Conservation (phyloP, 2,329 filamentous ascomycete genomes). For the Botryotinia convoluta region DNA sequence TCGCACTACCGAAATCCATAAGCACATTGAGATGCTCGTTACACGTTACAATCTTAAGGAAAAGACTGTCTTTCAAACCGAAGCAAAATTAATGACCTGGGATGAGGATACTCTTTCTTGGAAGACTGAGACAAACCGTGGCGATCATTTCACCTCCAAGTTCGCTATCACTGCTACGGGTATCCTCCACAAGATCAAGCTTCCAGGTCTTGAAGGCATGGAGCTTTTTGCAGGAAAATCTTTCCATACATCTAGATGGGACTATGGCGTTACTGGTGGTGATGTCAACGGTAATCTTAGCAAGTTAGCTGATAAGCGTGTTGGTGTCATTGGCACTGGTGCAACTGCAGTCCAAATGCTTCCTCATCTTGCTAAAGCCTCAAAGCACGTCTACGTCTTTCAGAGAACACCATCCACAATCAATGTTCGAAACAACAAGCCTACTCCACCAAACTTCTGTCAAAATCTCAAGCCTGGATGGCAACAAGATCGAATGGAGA, state of each 20-base stretch:
- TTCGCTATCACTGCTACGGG: slow-evolving; percentile 58
- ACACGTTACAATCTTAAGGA: slow-evolving; percentile 53
- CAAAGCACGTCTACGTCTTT: slow-evolving; percentile 51
- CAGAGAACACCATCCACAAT: slow-evolving; percentile 61
- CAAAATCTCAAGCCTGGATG: slow-evolving; percentile 23
- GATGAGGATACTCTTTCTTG: slow-evolving; percentile 51
- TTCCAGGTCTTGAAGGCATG: slow-evolving; percentile 48
- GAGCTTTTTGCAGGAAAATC: slow-evolving; percentile 45
- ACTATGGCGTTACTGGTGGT: slow-evolving; percentile 49
- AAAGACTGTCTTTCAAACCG: slow-evolving; percentile 57
- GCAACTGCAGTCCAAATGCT: slow-evolving; percentile 59
- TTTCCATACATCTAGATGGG: slow-evolving; percentile 57
- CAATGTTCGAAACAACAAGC: slow-evolving; percentile 50
- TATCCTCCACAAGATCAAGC: slow-evolving; percentile 56
- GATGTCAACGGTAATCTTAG: slow-evolving; percentile 14
- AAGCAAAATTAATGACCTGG: slow-evolving; percentile 53
- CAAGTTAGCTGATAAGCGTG: slow-evolving; percentile 50
- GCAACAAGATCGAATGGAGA: slow-evolving; percentile 20
- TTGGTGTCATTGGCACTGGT: slow-evolving; percentile 59
- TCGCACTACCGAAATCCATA: slow-evolving; percentile 57
- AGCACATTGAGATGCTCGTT: slow-evolving; percentile 52
- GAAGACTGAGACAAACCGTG: slow-evolving; percentile 49
- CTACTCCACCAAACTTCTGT: slow-evolving; percentile 40
- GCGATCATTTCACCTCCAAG: slow-evolving; percentile 54
- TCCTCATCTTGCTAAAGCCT: slow-evolving; percentile 53